Conservation (phyloP, 2,329 filamentous ascomycete genomes). For the Talaromyces sp. region DNA sequence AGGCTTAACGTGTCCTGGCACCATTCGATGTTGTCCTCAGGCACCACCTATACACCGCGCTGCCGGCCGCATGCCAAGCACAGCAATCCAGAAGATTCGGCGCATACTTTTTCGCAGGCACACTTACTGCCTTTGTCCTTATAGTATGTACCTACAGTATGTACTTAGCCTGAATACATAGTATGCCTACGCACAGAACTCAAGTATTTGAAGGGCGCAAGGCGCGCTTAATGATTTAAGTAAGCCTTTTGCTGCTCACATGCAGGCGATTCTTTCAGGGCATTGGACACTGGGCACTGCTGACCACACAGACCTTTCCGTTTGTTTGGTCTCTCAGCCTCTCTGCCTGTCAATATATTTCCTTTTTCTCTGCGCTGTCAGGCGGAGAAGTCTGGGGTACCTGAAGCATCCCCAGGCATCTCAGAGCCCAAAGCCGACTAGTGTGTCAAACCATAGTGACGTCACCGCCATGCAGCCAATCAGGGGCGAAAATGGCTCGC, state of each 20-base stretch:
- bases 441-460: constrained; percentile 5
- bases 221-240: background rate
- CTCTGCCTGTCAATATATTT: background rate
- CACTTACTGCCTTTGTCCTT: background rate
- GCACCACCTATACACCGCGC: background rate
- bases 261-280: background rate
- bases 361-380: background rate
- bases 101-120: background rate
- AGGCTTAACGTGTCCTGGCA: background rate
- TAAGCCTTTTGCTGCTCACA: background rate
- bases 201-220: background rate
- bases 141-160: background rate
- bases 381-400: constrained; percentile 15
- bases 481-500: background rate
- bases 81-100: background rate
- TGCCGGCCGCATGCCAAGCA: background rate
- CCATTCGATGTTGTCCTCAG: background rate
- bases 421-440: background rate
- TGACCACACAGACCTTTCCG: background rate
- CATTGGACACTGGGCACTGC: background rate
- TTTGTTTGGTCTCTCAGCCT: background rate
- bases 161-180: background rate
- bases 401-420: constrained; percentile 6
- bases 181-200: too few species aligned
- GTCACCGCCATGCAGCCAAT: constrained; percentile 2